Evolutionary conservation across 495 filamentous ascomycete species (phyloP).

Genomic region (Hypoxylon cercidicola): DNA sequence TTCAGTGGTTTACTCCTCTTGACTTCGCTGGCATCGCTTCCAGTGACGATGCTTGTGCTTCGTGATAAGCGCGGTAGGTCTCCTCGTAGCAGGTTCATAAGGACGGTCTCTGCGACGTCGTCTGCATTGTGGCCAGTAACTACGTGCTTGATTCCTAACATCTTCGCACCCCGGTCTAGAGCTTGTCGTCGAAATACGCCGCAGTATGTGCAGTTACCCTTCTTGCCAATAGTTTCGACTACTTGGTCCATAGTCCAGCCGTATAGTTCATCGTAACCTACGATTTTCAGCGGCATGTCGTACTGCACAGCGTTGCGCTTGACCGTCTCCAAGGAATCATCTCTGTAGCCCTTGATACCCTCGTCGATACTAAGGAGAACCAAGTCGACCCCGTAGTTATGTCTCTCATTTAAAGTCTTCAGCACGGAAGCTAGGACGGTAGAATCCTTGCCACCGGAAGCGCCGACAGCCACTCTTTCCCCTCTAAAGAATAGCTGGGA

Average conservation of each 20-base stretch:
- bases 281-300: slow-evolving; percentile 86
- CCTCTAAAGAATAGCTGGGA: slow-evolving; percentile 82
- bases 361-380: slow-evolving; percentile 93
- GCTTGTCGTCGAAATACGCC: slow-evolving; percentile 96
- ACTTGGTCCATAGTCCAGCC: slow-evolving; percentile 99
- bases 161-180: slow-evolving; percentile 89
- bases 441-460: slow-evolving; percentile 97
- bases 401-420: slow-evolving; percentile 91
- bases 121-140: slow-evolving; percentile 99
- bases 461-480: slow-evolving; percentile 92
- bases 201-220: slow-evolving; percentile 99
- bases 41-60: slow-evolving; percentile 93
- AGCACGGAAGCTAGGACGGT: slow-evolving; percentile 94
- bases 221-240: slow-evolving; percentile 93
- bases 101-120: slow-evolving; percentile 96
- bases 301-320: slow-evolving; percentile 93
- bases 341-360: slow-evolving; percentile 95
- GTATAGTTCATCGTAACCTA: slow-evolving; percentile 94
- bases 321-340: slow-evolving; percentile 94
- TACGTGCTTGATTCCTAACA: slow-evolving; percentile 89
- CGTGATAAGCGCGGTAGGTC: slow-evolving; percentile 88
- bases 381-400: slow-evolving; percentile 87
- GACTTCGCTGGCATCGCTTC: slow-evolving; percentile 75
- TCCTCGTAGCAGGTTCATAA: slow-evolving; percentile 95
- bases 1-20: slow-evolving; percentile 96